Evolutionary conservation across 2,329 filamentous ascomycete species (phyloP), one percentile per base, ranked within the genome.

Genomic region (Microdochium paspali): DNA sequence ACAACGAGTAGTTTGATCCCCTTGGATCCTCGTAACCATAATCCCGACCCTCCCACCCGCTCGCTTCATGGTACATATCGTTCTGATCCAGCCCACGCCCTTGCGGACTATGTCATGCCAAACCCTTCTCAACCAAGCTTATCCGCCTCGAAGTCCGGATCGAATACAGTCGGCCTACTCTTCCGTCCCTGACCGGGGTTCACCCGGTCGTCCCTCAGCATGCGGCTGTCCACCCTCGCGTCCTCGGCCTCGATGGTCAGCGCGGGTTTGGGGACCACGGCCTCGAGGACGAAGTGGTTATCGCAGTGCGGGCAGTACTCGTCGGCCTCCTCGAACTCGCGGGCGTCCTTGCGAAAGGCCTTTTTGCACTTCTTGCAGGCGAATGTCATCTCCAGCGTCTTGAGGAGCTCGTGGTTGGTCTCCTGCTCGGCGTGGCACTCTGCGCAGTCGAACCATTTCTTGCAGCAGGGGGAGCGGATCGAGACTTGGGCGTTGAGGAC

Each of bases 331-430:
- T 98, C 93, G 59, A 95, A 96, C 65, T 95, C 87, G 54, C 80
- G 72, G 43, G 85, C 85, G 60, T 98, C 88, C 65, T 97, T 98
- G 56, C 93, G 85, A 74, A 98, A 98, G 68, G 85, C 90, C 70
- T 98, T 98, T 58, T 86, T 90, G 82, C 93, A 98, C 73, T 98
- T 98, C 61, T 98, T 98, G 79, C 93, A 98, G 46, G 88, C 89
- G 61, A 98, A 97, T 31, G 74, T 79, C 89, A 98, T 95, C 62
- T 98, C 93, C 57, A 84, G 76, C 54, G 74, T 76, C 68, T 95
- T 86, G 47, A 79, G 69, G 21, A 98, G 81, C 31, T 77, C 69
- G 66, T 97, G 93, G 51, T 73, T 69, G n/a, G 35, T 10, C 66
- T 94, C 85, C 51, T 80, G 74, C 65, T 98, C 93, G 47, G 72